Percentiles rank a stretch among this genome's conserved stretches.
Evolutionary conservation across 1,139 yeast species (phyloP).

Genomic region (Lodderomyces metapsilosis): DNA sequence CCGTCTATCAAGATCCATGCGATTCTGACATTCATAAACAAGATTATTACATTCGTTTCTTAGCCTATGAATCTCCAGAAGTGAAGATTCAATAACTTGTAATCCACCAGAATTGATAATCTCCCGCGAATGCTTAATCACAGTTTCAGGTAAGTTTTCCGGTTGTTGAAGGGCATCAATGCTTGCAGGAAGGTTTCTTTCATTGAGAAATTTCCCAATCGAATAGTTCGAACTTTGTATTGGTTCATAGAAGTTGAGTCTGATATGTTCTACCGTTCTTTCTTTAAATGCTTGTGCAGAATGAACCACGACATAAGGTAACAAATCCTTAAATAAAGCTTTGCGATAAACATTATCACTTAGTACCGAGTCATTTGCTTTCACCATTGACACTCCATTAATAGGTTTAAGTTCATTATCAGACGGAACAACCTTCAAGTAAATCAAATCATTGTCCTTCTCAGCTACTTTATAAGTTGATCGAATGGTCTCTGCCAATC

Average conservation of each 20-base stretch:
- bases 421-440: slow-evolving; percentile 62
- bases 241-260: slow-evolving; percentile 51
- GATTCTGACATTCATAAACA: slow-evolving; percentile 43
- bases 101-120: slow-evolving; percentile 58
- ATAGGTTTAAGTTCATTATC: slow-evolving; percentile 41
- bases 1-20: slow-evolving; percentile 49
- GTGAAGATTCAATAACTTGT: slow-evolving; percentile 36
- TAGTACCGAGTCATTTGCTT: slow-evolving; percentile 35
- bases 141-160: slow-evolving; percentile 57
- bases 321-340: slow-evolving; percentile 42
- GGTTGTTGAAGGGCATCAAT: slow-evolving; percentile 66
- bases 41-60: slow-evolving; percentile 40
- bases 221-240: slow-evolving; percentile 49
- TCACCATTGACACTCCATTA: slow-evolving; percentile 56
- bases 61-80: slow-evolving; percentile 46
- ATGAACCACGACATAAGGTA: slow-evolving; percentile 69
- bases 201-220: slow-evolving; percentile 43
- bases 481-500: slow-evolving; percentile 44
- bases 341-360: neutral
- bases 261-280: slow-evolving; percentile 58
- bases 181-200: slow-evolving; percentile 56
- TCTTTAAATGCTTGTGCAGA: slow-evolving; percentile 68
- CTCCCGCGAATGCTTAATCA: slow-evolving; percentile 55
- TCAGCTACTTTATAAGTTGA: slow-evolving; percentile 57
- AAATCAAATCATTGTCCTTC: slow-evolving; percentile 78